These are phyloP conservation scores for Globisporangium lucens DNA, from an alignment of 352 stramenopile species.

Conservation along the genomic window DNA sequence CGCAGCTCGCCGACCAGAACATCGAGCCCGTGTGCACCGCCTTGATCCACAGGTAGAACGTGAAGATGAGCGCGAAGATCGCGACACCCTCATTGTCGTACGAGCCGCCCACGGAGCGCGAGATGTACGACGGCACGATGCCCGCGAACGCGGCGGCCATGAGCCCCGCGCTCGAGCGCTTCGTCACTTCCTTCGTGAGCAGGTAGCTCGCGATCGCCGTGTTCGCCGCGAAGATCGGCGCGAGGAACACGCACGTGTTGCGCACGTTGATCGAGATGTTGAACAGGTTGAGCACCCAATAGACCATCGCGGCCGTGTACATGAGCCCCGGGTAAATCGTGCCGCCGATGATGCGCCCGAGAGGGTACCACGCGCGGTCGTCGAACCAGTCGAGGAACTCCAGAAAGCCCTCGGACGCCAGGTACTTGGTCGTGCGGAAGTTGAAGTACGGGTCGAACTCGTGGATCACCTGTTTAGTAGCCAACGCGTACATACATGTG, in stretches of 20 bases:
- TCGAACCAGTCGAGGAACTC: conserved; percentile 99
- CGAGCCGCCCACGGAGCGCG: conserved; percentile 94
- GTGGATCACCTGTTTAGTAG: conserved; percentile 67
- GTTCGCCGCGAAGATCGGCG: conserved; percentile 88
- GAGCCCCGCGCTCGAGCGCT: conserved; percentile 84
- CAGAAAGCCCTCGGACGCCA: conserved; percentile 92
- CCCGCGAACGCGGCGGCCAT: conserved; percentile 94
- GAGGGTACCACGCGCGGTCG: conserved; percentile 92
- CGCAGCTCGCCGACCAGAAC: conserved; percentile 74
- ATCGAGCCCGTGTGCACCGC: conserved; percentile 90
- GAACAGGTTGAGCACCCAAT: conserved; percentile 89
- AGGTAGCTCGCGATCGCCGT: conserved; percentile 88
- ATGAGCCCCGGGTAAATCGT: conserved; percentile 94
- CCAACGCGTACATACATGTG: not conserved
- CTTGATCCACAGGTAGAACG: conserved; percentile 97
- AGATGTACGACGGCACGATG: conserved; percentile 97
- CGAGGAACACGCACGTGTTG: conserved; percentile 92
- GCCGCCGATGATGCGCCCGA: conserved; percentile 90
- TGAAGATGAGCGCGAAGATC: conserved; percentile 97
- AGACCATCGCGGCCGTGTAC: conserved; percentile 86
- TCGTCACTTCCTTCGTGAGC: conserved; percentile 89
- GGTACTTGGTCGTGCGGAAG: conserved; percentile 97
- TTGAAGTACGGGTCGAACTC: conserved; percentile 98
- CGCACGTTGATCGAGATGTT: conserved; percentile 92
- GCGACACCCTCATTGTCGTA: conserved; percentile 99